Evolutionary conservation across 2,329 filamentous ascomycete species (phyloP).

Genomic region (Tolypocladium cylindrosporum): DNA sequence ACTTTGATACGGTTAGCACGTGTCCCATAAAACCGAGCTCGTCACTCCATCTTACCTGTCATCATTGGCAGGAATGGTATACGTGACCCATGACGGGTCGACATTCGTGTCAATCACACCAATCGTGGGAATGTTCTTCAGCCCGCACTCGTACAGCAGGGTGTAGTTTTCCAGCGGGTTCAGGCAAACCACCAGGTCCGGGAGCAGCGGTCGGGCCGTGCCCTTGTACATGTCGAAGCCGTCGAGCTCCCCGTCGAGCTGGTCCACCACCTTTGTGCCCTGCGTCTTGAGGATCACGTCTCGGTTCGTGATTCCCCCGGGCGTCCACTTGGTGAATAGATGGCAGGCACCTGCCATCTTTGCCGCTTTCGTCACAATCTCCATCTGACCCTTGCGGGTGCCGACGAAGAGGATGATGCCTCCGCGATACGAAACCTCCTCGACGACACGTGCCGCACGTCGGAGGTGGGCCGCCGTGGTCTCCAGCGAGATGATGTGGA

Average conservation of each 20-base stretch:
- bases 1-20: conserved; percentile 36
- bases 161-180: conserved; percentile 92
- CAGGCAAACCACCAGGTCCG: conserved; percentile 84
- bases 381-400: conserved; percentile 71
- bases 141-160: conserved; percentile 79
- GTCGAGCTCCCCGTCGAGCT: conserved; percentile 48
- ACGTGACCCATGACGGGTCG: conserved; percentile 89
- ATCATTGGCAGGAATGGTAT: conserved; percentile 93
- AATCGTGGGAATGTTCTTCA: conserved; percentile 85
- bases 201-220: conserved; percentile 58
- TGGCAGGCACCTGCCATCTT: conserved; percentile 71
- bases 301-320: conserved; percentile 85
- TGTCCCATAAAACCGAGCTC: background rate
- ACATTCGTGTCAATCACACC: conserved; percentile 90
- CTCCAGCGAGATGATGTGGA: conserved; percentile 91
- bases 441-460: conserved; percentile 85
- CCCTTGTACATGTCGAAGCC: conserved; percentile 58
- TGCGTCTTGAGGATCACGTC: conserved; percentile 73
- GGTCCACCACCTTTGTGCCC: conserved; percentile 65
- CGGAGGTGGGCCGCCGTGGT: conserved; percentile 79
- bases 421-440: conserved; percentile 72
- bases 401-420: conserved; percentile 88
- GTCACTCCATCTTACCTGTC: conserved; percentile 54
- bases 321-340: conserved; percentile 86
- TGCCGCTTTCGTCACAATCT: conserved; percentile 72